phyloP scores from a whole-genome alignment of 176 grass and related monocot genomes.

The Ensete ventricosum region DNA sequence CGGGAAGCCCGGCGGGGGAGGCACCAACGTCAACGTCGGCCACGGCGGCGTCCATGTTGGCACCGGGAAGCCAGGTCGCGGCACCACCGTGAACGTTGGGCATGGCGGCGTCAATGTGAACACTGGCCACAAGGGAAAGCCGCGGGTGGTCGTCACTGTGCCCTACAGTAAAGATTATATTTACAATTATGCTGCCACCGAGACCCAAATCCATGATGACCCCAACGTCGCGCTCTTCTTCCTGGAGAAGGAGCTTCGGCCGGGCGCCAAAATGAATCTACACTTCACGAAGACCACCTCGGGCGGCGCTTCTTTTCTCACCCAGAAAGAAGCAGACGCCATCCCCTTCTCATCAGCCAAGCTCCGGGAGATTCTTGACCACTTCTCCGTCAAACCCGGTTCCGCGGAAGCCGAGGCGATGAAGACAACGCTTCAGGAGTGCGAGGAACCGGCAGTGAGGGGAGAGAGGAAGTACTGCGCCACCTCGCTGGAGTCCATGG shows the following conservation, averaged over 20 bases:
- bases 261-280: neutral
- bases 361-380: slow-evolving; percentile 1
- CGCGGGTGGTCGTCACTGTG: neutral
- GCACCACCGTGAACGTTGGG: neutral
- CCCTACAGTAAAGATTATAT: neutral
- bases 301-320: neutral
- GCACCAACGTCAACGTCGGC: too few relatives aligned
- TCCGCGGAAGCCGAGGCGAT: slow-evolving; percentile 1
- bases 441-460: neutral
- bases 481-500: slow-evolving; percentile 26
- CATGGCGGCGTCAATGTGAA: neutral
- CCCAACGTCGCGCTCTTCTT: slow-evolving; percentile 13
- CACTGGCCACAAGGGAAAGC: neutral
- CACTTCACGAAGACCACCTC: slow-evolving; percentile 4
- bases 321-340: neutral
- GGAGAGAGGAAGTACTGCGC: slow-evolving; percentile 16
- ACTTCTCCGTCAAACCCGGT: neutral
- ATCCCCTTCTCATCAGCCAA: slow-evolving; percentile 15
- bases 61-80: neutral
- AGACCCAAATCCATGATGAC: slow-evolving; percentile 18
- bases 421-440: neutral
- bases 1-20: too few relatives aligned
- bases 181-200: neutral
- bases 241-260: neutral
- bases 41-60: too few relatives aligned